These are phyloP conservation scores for Neocallimastix lanati DNA, from an alignment of 192 early-diverging fungal species.

Conservation along the genomic window DNA sequence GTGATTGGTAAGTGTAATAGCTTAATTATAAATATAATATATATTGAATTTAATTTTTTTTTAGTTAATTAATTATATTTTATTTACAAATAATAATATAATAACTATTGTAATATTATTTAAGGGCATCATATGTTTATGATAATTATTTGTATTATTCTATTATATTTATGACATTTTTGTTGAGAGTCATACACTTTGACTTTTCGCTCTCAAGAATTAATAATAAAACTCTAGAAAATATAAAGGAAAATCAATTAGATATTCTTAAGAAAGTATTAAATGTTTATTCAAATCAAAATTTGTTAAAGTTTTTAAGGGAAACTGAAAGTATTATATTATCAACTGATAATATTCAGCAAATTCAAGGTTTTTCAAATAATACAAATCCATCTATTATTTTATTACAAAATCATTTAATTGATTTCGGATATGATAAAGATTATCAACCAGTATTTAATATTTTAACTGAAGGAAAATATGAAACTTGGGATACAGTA, in stretches of 20 bases:
- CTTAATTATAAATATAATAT: no score
- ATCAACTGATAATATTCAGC: not conserved
- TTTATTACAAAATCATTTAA: not conserved
- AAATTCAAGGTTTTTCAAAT: not conserved
- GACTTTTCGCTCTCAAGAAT: not conserved
- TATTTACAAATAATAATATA: no score
- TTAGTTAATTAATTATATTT: no score
- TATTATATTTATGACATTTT: not conserved
- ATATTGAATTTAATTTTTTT: no score
- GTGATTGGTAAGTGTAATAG: not conserved
- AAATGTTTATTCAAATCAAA: not conserved
- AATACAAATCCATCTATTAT: not conserved
- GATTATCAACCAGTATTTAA: not conserved
- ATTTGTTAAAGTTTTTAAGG: not conserved
- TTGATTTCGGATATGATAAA: not conserved
- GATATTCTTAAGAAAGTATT: not conserved
- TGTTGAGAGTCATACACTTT: not conserved
- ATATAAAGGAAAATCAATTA: not conserved
- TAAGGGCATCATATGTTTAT: not conserved
- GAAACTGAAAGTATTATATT: not conserved
- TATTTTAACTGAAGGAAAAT: not conserved
- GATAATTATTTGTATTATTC: not conserved
- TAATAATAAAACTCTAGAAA: not conserved
- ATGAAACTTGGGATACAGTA: not conserved
- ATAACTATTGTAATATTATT: no score